A percentile compares a stretch with the other conserved stretches of the same genome.
These are phyloP conservation scores for Amborella trichopoda DNA, from an alignment of 164 flowering plant species.

Conservation along the genomic window DNA sequence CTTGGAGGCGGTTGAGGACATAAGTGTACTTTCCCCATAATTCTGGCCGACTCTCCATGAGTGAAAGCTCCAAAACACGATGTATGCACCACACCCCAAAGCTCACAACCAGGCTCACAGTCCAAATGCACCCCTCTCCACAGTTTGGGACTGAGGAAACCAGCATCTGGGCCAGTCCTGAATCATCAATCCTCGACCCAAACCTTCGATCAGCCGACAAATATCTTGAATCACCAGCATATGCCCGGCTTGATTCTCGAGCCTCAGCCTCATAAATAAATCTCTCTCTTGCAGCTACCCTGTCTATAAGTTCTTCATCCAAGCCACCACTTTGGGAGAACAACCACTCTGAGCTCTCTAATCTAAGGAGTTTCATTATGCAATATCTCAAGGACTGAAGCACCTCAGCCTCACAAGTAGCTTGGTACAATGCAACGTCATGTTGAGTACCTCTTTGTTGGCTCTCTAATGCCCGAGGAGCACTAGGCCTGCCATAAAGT, in stretches of 20 bases:
- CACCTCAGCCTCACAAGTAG: conserved; percentile 55
- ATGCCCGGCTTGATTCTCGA: conserved; percentile 24
- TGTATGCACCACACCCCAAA: conserved; percentile 98
- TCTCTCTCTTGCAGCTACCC: conserved; percentile 81
- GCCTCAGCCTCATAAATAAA: conserved; percentile 54
- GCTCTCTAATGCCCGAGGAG: conserved; percentile 1
- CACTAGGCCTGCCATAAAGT: conserved; percentile 38
- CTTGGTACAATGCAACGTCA: conserved; percentile 13
- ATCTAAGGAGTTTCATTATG: conserved; percentile 53
- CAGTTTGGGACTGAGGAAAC: conserved; percentile 60
- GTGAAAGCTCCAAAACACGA: conserved; percentile 74
- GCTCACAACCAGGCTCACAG: conserved; percentile 55
- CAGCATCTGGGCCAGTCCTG: conserved; percentile 13
- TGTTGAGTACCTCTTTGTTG: background rate
- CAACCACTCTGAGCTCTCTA: conserved; percentile 95
- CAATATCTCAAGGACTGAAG: conserved; percentile 70
- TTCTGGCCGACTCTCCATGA: conserved; percentile 99
- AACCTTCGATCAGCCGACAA: conserved; percentile 24
- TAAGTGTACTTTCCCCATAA: conserved; percentile 98
- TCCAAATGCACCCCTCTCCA: conserved; percentile 87
- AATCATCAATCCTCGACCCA: conserved; percentile 28
- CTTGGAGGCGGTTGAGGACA: conserved; percentile 97
- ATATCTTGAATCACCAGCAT: conserved; percentile 25
- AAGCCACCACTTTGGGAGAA: conserved; percentile 74
- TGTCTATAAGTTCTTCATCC: conserved; percentile 86